Conservation (phyloP, 176 grass and related monocot genomes). For the Melocanna baccifera region DNA sequence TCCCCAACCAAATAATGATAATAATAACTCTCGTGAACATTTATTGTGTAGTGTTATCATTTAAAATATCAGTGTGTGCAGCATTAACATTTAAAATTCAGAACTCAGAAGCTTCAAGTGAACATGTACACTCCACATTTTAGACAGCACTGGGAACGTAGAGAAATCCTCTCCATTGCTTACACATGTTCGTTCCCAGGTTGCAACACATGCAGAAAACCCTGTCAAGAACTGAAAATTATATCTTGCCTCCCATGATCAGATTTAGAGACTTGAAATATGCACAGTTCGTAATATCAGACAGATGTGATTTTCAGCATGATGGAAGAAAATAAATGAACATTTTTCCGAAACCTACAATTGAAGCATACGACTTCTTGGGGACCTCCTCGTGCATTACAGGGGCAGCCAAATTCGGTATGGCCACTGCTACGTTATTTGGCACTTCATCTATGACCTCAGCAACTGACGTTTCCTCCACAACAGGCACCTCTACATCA, state of each 20-base stretch:
- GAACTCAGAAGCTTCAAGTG: neutral
- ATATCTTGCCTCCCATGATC: neutral
- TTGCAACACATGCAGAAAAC: neutral
- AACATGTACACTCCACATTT: neutral
- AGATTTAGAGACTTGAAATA: neutral
- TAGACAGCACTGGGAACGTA: neutral
- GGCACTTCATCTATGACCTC: conserved; percentile 63
- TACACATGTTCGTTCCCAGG: neutral
- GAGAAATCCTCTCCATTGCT: neutral
- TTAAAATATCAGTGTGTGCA: neutral
- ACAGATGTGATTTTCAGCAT: neutral
- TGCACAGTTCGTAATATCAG: neutral
- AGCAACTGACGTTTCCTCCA: conserved; percentile 45
- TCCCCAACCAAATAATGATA: neutral
- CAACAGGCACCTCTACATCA: conserved; percentile 31
- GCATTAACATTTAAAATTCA: neutral
- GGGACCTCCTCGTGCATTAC: conserved; percentile 51
- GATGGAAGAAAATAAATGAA: neutral
- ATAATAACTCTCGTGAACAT: neutral
- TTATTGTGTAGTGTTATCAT: neutral
- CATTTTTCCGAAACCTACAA: conserved; percentile 51
- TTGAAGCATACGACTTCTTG: conserved; percentile 94
- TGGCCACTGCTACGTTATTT: conserved; percentile 22
- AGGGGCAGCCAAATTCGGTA: conserved; percentile 12
- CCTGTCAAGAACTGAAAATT: neutral